Conservation (phyloP, 345 rosid genomes). For the Laguncularia racemosa region DNA sequence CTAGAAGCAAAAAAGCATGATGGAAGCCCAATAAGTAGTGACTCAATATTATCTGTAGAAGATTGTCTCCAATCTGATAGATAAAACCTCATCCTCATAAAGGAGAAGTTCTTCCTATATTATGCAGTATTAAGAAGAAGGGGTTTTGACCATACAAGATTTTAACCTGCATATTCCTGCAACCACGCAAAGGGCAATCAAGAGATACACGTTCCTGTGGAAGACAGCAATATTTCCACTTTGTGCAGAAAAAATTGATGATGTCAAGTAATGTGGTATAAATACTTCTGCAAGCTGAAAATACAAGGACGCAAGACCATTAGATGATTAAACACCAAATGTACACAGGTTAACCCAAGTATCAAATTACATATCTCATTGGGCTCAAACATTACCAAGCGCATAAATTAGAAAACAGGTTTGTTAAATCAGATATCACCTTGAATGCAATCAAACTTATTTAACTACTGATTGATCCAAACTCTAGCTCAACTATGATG, state of each 20-base stretch:
- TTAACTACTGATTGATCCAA: no score
- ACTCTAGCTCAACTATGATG: no score
- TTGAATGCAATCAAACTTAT: no score
- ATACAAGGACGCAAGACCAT: background rate
- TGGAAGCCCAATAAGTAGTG: no score
- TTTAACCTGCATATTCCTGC: conserved; percentile 96
- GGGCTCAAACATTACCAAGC: no score
- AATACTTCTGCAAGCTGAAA: conserved; percentile 79
- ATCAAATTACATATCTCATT: no score
- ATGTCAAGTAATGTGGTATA: conserved; percentile 89
- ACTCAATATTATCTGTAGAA: no score
- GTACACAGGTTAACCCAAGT: background rate
- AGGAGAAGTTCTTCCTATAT: conserved; percentile 2
- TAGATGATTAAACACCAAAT: background rate
- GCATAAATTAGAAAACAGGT: no score
- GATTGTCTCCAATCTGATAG: no score
- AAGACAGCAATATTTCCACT: conserved; percentile 63
- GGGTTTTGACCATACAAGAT: conserved; percentile 67
- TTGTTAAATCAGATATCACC: no score
- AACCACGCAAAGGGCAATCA: conserved; percentile 60
- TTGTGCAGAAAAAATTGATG: conserved; percentile 87
- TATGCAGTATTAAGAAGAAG: conserved; percentile 21
- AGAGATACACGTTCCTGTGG: conserved; percentile 56
- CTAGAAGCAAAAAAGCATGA: no score
- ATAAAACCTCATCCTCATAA: background rate